Conservation (phyloP, 495 filamentous ascomycete species). For the Venustampulla echinocandica region DNA sequence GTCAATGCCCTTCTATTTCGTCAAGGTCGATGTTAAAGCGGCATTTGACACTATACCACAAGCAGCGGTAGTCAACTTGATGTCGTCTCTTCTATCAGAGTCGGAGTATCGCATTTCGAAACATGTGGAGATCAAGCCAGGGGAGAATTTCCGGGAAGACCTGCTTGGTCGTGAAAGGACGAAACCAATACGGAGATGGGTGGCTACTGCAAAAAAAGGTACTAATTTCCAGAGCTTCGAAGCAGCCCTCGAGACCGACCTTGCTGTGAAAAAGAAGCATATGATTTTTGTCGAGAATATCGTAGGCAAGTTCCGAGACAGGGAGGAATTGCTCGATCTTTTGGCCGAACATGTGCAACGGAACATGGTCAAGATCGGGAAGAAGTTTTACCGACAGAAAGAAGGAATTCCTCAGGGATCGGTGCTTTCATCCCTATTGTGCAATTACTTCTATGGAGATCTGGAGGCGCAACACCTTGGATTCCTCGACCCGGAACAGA, state of each 20-base stretch:
- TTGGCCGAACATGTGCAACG: conserved; percentile 66
- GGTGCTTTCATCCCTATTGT: conserved; percentile 72
- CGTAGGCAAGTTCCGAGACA: conserved; percentile 41
- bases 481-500: conserved; percentile 53
- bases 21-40: conserved; percentile 82
- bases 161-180: background rate
- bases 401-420: conserved; percentile 90
- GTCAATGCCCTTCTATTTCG: conserved; percentile 55
- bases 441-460: conserved; percentile 90
- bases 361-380: conserved; percentile 83
- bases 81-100: conserved; percentile 52
- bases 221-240: conserved; percentile 45
- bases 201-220: conserved; percentile 46
- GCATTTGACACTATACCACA: conserved; percentile 97
- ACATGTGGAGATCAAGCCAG: conserved; percentile 60
- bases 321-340: conserved; percentile 55
- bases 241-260: conserved; percentile 41
- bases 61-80: conserved; percentile 53
- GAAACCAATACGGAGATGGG: conserved; percentile 56
- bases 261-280: conserved; percentile 41
- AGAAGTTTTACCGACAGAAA: conserved; percentile 82
- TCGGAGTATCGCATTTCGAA: conserved; percentile 62
- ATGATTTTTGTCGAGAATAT: conserved; percentile 69
- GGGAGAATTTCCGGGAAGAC: conserved; percentile 22
- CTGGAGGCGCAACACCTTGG: conserved; percentile 60